These are phyloP conservation scores for Didymella arachidicola DNA, from an alignment of 2,329 filamentous ascomycete species.

Conservation along the genomic window DNA sequence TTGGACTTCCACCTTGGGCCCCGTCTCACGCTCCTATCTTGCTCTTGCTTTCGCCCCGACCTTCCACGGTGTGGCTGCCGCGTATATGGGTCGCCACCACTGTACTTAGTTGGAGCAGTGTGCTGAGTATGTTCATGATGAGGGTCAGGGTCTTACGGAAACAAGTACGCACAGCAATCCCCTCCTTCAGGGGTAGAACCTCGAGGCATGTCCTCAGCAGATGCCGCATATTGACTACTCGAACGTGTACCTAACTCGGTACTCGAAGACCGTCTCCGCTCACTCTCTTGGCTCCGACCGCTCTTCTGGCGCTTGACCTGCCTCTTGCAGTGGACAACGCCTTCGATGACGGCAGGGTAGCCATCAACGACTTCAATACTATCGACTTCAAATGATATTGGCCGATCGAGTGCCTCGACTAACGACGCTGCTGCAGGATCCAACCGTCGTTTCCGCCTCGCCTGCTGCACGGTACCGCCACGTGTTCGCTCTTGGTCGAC, in stretches of 20 bases:
- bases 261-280: neutral
- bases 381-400: constrained; percentile 19
- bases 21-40: neutral
- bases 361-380: constrained; percentile 35
- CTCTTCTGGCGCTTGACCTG: no score
- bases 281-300: neutral
- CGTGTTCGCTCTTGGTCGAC: no score
- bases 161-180: no score
- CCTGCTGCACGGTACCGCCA: neutral
- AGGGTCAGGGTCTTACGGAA: neutral
- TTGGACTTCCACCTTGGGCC: neutral
- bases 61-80: neutral
- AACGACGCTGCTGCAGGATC: neutral
- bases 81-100: neutral
- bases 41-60: neutral
- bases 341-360: constrained; percentile 28
- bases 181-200: neutral
- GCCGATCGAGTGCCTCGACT: neutral
- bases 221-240: neutral
- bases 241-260: constrained; percentile 3
- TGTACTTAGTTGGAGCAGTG: neutral
- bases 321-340: constrained; percentile 14
- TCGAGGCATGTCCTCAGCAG: neutral
- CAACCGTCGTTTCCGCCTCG: neutral
- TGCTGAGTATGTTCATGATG: neutral